Conservation (phyloP, 2,329 filamentous ascomycete genomes). For the Claviceps lovelessii region DNA sequence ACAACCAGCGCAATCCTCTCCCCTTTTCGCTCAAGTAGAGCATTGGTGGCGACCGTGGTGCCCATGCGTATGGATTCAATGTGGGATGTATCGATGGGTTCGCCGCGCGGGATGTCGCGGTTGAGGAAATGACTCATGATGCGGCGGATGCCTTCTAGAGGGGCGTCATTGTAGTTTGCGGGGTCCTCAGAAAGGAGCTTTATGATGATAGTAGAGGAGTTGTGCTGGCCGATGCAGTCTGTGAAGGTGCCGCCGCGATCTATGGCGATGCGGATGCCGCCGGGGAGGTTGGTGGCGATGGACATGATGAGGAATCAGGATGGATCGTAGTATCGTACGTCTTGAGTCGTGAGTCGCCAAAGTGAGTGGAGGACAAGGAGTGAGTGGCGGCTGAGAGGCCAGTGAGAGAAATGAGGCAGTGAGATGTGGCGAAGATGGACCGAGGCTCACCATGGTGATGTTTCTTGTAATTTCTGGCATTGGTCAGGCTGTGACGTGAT, state of each 20-base stretch:
- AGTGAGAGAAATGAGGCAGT: background rate
- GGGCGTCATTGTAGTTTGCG: slow-evolving; percentile 57
- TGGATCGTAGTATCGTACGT: background rate
- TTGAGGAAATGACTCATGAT: slow-evolving; percentile 22
- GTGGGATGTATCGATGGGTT: slow-evolving; percentile 19
- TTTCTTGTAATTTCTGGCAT: no score
- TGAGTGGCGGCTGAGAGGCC: background rate
- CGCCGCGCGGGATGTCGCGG: slow-evolving; percentile 19
- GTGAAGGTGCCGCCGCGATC: slow-evolving; percentile 44
- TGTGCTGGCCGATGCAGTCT: slow-evolving; percentile 52
- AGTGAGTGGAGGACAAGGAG: background rate
- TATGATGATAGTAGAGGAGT: slow-evolving; percentile 53
- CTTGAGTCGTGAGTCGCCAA: no score
- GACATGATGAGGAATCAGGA: background rate
- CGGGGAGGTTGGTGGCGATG: background rate
- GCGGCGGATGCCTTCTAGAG: slow-evolving; percentile 54
- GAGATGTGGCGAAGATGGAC: background rate
- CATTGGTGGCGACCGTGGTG: slow-evolving; percentile 68
- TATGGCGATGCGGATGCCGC: slow-evolving; percentile 36
- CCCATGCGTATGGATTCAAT: slow-evolving; percentile 62
- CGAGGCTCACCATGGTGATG: background rate
- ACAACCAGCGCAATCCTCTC: slow-evolving; percentile 57
- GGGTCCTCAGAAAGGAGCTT: slow-evolving; percentile 62
- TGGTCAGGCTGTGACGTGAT: no score
- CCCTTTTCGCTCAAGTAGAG: slow-evolving; percentile 60